phyloP scores from a whole-genome alignment of 805 yeast species.

The Lachancea kluyveri region DNA sequence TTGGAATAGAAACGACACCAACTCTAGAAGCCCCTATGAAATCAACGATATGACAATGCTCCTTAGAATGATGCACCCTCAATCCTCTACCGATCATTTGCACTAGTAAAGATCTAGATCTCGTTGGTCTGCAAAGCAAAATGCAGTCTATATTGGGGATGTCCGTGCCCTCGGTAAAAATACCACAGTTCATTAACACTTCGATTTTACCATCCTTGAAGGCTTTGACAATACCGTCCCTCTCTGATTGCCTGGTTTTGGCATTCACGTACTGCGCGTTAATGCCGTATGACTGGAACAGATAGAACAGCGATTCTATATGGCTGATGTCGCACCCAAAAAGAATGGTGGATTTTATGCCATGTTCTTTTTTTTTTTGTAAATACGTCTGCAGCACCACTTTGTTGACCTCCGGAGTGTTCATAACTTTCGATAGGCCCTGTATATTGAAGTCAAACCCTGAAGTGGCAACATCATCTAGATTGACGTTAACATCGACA shows the following conservation, averaged over 20 bases:
- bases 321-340: conserved; percentile 77
- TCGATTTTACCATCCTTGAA: conserved; percentile 59
- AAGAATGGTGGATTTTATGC: conserved; percentile 54
- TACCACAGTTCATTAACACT: conserved; percentile 81
- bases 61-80: conserved; percentile 54
- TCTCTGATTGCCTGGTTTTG: conserved; percentile 44
- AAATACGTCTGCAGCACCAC: conserved; percentile 49
- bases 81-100: conserved; percentile 94
- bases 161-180: conserved; percentile 93
- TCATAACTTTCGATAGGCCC: conserved; percentile 48
- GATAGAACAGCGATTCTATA: conserved; percentile 44
- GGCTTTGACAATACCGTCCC: conserved; percentile 47
- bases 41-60: conserved; percentile 68
- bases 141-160: conserved; percentile 83
- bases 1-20: conserved; percentile 52
- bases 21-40: conserved; percentile 57
- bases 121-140: conserved; percentile 74
- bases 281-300: conserved; percentile 54
- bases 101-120: conserved; percentile 59
- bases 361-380: conserved; percentile 35
- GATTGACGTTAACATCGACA: conserved; percentile 43
- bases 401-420: conserved; percentile 47
- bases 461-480: conserved; percentile 30
- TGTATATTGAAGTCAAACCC: conserved; percentile 45
- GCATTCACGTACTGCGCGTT: conserved; percentile 71